phyloP scores from a whole-genome alignment of 2,329 filamentous ascomycete genomes.

The Hymenoscyphus scutula region DNA sequence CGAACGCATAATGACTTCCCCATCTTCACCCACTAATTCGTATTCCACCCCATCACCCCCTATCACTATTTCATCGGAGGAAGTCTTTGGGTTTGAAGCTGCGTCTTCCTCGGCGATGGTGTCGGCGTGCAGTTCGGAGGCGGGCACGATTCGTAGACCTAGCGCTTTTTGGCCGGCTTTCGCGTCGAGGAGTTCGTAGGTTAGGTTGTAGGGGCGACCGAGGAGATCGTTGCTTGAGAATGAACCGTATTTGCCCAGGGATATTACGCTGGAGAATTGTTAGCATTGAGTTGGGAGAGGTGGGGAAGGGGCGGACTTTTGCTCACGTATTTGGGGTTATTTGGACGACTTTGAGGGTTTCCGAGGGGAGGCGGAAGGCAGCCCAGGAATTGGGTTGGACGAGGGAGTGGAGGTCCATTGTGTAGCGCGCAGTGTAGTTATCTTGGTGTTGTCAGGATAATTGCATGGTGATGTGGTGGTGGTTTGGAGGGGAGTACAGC shows the following conservation, averaged over 20 bases:
- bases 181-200: slow-evolving; percentile 82
- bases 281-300: slow-evolving; percentile 15
- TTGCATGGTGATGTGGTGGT: not conserved
- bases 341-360: slow-evolving; percentile 55
- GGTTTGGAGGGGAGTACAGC: slow-evolving; percentile 7
- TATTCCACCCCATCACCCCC: slow-evolving; percentile 45
- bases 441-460: not conserved
- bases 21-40: slow-evolving; percentile 46
- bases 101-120: slow-evolving; percentile 56
- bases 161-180: slow-evolving; percentile 62
- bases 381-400: slow-evolving; percentile 61
- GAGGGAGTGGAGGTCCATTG: slow-evolving; percentile 37
- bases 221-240: slow-evolving; percentile 89
- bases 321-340: slow-evolving; percentile 59
- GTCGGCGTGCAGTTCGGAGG: slow-evolving; percentile 80
- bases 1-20: slow-evolving; percentile 53
- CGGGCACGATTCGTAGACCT: slow-evolving; percentile 73
- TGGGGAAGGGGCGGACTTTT: slow-evolving; percentile 25
- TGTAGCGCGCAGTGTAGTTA: slow-evolving; percentile 14
- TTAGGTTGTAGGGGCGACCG: slow-evolving; percentile 86
- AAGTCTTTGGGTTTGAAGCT: slow-evolving; percentile 43
- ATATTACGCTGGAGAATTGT: slow-evolving; percentile 64
- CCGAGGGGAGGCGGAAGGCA: slow-evolving; percentile 57
- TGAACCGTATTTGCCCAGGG: slow-evolving; percentile 86
- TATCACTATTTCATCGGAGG: slow-evolving; percentile 44